Conservation (phyloP, 805 yeast species). For the Kregervanrija delftensis region DNA sequence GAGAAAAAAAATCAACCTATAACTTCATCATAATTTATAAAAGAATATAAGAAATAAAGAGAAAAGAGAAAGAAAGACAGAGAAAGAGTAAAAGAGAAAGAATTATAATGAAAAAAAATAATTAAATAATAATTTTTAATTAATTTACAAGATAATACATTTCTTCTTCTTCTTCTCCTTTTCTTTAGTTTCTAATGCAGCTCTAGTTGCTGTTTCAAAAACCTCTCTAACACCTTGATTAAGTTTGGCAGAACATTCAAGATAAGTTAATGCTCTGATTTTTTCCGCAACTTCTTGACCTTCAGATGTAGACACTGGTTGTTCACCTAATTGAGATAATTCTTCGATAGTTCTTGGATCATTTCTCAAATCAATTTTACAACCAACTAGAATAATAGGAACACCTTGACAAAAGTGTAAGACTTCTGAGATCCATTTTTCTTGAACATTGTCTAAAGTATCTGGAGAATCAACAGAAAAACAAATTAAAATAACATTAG, state of each 20-base stretch:
- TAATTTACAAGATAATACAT: constrained; percentile 63
- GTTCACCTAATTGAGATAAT: constrained; percentile 66
- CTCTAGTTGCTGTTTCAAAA: constrained; percentile 88
- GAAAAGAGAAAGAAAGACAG: too few relatives aligned
- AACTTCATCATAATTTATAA: too few relatives aligned
- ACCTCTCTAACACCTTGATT: constrained; percentile 91
- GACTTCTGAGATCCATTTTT: constrained; percentile 93
- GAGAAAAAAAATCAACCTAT: too few relatives aligned
- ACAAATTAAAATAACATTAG: constrained; percentile 86
- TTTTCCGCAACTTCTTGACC: constrained; percentile 84
- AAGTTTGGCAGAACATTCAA: constrained; percentile 89
- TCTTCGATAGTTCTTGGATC: constrained; percentile 72
- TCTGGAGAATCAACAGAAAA: constrained; percentile 89
- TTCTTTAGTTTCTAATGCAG: constrained; percentile 68
- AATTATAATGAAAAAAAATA: too few relatives aligned
- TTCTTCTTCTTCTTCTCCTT: constrained; percentile 52
- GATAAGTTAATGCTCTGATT: constrained; percentile 80
- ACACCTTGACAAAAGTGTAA: constrained; percentile 91
- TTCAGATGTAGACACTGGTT: constrained; percentile 75
- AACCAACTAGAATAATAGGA: constrained; percentile 87
- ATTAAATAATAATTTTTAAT: too few relatives aligned
- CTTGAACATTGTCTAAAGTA: constrained; percentile 88
- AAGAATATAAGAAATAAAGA: too few relatives aligned
- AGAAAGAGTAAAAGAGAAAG: too few relatives aligned
- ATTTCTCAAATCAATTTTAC: constrained; percentile 83